Conservation (phyloP, 2,329 filamentous ascomycete genomes). For the Cordyceps pruinosa region DNA sequence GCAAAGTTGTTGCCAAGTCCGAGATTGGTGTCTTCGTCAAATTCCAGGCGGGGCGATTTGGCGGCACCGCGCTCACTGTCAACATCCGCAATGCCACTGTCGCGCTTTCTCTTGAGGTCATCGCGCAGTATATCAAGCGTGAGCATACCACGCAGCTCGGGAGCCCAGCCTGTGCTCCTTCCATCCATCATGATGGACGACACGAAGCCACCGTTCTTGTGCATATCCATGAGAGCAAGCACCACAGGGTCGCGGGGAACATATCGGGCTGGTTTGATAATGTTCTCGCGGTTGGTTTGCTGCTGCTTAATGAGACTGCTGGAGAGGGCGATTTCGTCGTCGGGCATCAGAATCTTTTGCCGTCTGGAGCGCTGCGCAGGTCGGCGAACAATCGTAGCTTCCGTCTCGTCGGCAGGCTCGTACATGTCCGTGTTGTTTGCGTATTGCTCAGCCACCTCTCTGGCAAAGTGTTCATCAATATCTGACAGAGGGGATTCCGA, state of each 20-base stretch:
- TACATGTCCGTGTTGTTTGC: slow-evolving; percentile 53
- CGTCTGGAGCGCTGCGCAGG: slow-evolving; percentile 66
- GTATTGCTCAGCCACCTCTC: slow-evolving; percentile 53
- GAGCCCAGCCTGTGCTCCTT: slow-evolving; percentile 74
- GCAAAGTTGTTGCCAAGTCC: slow-evolving; percentile 42
- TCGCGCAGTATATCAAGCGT: slow-evolving; percentile 75
- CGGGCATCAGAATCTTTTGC: slow-evolving; percentile 75
- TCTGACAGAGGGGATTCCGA: slow-evolving; percentile 66
- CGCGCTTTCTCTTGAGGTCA: slow-evolving; percentile 89
- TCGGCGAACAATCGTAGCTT: slow-evolving; percentile 55
- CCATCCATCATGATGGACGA: slow-evolving; percentile 78
- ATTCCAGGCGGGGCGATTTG: slow-evolving; percentile 63
- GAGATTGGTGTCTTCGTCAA: slow-evolving; percentile 59
- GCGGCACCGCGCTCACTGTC: slow-evolving; percentile 57
- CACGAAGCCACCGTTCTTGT: slow-evolving; percentile 85
- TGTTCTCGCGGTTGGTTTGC: slow-evolving; percentile 78
- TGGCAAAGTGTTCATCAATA: slow-evolving; percentile 56
- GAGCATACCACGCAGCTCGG: slow-evolving; percentile 87
- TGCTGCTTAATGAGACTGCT: slow-evolving; percentile 76
- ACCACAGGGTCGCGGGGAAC: slow-evolving; percentile 82
- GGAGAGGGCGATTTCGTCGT: slow-evolving; percentile 71
- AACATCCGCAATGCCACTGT: slow-evolving; percentile 77
- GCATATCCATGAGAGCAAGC: slow-evolving; percentile 83
- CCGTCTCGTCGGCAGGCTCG: slow-evolving; percentile 52
- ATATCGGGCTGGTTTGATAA: slow-evolving; percentile 75